Evolutionary conservation across 2,329 filamentous ascomycete species (phyloP).

Genomic region (Phaeosphaeria sp.): DNA sequence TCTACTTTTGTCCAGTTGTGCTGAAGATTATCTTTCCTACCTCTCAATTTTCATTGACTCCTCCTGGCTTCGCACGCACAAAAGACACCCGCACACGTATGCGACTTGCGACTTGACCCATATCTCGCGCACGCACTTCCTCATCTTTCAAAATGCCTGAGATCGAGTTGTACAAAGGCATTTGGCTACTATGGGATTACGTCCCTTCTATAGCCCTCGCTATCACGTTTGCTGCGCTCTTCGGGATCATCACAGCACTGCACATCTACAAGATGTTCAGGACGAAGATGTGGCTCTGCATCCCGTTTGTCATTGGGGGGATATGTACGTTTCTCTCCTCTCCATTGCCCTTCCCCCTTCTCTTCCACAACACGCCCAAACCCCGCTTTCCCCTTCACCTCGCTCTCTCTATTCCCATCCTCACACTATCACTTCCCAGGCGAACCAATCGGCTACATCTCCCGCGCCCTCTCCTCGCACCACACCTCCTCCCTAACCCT

Average conservation of each 20-base stretch:
- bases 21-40: too few species aligned
- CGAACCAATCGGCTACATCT: constrained; percentile 60
- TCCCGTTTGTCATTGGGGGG: constrained; percentile 55
- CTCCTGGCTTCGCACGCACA: too few species aligned
- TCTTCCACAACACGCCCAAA: too few species aligned
- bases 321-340: constrained; percentile 50
- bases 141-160: constrained; percentile 9
- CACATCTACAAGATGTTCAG: constrained; percentile 53
- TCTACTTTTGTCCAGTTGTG: too few species aligned
- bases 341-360: constrained; percentile 3
- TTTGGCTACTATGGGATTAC: constrained; percentile 38
- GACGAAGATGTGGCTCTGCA: constrained; percentile 55
- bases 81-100: too few species aligned
- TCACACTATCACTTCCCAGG: constrained; percentile 40
- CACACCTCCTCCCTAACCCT: constrained; percentile 32
- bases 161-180: constrained; percentile 16
- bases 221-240: constrained; percentile 56
- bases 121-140: too few species aligned
- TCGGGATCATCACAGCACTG: constrained; percentile 47
- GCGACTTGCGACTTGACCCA: too few species aligned
- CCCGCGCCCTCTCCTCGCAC: constrained; percentile 50
- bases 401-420: too few species aligned
- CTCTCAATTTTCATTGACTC: too few species aligned
- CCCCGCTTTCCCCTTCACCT: too few species aligned
- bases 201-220: constrained; percentile 55